Percentiles rank a stretch among this genome's conserved stretches.
Evolutionary conservation across 1,139 yeast species (phyloP).

Genomic region (Saccharomycopsis hybrid): DNA sequence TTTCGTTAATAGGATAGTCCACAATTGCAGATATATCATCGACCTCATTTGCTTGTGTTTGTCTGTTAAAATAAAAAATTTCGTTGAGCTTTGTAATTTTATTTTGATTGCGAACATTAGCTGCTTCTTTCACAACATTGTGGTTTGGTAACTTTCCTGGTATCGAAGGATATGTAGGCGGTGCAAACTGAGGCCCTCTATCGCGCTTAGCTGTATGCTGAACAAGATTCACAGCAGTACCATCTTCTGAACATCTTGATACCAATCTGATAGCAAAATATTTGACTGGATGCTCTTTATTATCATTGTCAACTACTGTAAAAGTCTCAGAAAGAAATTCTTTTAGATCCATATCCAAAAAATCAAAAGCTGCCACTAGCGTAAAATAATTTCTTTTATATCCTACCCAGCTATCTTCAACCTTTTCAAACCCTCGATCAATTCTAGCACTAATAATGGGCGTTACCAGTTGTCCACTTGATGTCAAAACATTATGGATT

Average conservation of each 20-base stretch:
- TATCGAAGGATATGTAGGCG: slow-evolving; percentile 52
- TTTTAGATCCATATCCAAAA: slow-evolving; percentile 31
- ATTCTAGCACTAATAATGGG: slow-evolving; percentile 50
- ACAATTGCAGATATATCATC: slow-evolving; percentile 23
- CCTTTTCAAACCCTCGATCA: slow-evolving; percentile 57
- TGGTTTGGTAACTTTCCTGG: slow-evolving; percentile 56
- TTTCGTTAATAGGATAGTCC: slow-evolving; percentile 41
- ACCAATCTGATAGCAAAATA: slow-evolving; percentile 54
- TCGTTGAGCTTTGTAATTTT: slow-evolving; percentile 49
- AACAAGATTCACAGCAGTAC: slow-evolving; percentile 42
- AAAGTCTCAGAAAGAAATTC: slow-evolving; percentile 23
- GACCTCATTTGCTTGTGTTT: slow-evolving; percentile 29
- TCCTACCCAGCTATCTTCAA: slow-evolving; percentile 58
- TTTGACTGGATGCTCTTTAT: slow-evolving; percentile 30
- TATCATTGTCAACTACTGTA: slow-evolving; percentile 1
- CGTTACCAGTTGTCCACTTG: slow-evolving; percentile 28
- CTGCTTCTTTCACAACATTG: slow-evolving; percentile 48
- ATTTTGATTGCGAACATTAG: slow-evolving; percentile 48
- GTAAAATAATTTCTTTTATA: slow-evolving; percentile 65
- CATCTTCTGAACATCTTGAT: slow-evolving; percentile 52
- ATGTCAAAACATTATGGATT: slow-evolving; percentile 28
- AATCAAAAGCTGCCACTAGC: slow-evolving; percentile 43
- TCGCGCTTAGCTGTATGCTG: slow-evolving; percentile 71
- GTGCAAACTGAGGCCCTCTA: slow-evolving; percentile 61
- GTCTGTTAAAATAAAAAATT: slow-evolving; percentile 42